Base-by-base conservation (phyloP, 805 yeast species). In the Wickerhamomyces ciferrii region DNA sequence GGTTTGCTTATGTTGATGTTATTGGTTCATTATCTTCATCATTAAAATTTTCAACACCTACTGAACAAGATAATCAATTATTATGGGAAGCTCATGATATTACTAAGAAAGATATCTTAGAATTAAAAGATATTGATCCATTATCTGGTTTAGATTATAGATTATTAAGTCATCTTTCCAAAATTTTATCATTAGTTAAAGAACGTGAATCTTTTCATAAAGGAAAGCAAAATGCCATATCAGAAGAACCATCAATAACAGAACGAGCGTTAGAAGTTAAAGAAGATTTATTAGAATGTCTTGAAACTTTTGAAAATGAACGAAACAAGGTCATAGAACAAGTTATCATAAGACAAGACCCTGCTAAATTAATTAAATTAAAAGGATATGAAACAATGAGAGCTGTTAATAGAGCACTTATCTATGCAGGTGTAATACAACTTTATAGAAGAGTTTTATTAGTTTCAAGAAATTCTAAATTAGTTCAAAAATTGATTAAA, bases 1-100 rank as follows among this genome's bases (percentile, higher is more conserved):
- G 89, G 87, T 84, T 80, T 58, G 81, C 80, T 0, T 85, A 82
- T 55, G 65, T 82, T 31, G 89, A 83, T 54, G 76, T 83, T 3
- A 68, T 84, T 19, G 84, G 87, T 0, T 74, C 79, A 1, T 65
- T 85, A 21, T 77, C 87, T 1, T 74, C 87, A 3, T 27, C 45
- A 4, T 35, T 44, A 1, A 20, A 32, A 10, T 36, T 37, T 32
- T 55, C 63, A 43, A 43, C 71, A 8, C 59, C 62, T 36, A 53
- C 65, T 67, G 45, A 56, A 23, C 23, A 32, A 5, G 36, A 32
- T 4, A 32, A 7, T 32, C 36, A 32, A n/a, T 23, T 54, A 9
- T 38, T 66, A 13, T 55, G 54, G 53, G 53, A 52, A 35, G 44
- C 48, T 14, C 53, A 53, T 13, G 15, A 19, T 14, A 45, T 53